Evolutionary conservation across 2,329 filamentous ascomycete species (phyloP).

Genomic region (Penicillium paneum): DNA sequence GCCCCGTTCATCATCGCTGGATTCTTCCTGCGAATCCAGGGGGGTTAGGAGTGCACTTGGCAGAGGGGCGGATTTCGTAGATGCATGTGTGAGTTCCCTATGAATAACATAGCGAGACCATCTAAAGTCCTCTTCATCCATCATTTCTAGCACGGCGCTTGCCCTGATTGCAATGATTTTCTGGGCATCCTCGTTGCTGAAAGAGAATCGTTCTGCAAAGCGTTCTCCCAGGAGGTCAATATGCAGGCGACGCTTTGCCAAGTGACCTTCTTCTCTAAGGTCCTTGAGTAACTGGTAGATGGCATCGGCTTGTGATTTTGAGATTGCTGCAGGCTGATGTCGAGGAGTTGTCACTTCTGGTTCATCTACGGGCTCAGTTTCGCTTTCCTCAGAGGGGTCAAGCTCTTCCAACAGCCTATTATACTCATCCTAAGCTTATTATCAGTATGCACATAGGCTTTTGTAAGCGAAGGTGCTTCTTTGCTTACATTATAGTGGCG

Average conservation of each 20-base stretch:
- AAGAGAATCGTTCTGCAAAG: conserved; percentile 30
- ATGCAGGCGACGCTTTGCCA: conserved; percentile 42
- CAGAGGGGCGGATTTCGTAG: conserved; percentile 27
- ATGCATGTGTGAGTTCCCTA: conserved; percentile 37
- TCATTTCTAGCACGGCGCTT: conserved; percentile 30
- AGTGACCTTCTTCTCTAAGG: conserved; percentile 39
- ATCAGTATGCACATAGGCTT: neutral
- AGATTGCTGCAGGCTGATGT: conserved; percentile 26
- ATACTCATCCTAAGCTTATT: conserved; percentile 31
- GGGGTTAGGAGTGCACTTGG: conserved; percentile 34
- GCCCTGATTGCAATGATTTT: conserved; percentile 38
- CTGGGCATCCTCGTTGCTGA: conserved; percentile 34
- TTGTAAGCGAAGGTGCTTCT: neutral
- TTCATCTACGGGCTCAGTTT: conserved; percentile 19
- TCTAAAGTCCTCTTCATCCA: conserved; percentile 41
- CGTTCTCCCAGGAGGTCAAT: conserved; percentile 36
- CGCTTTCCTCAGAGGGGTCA: conserved; percentile 21
- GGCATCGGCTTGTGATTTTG: conserved; percentile 36
- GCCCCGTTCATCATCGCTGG: conserved; percentile 34
- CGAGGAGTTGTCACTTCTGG: conserved; percentile 21
- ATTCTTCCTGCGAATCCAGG: conserved; percentile 34
- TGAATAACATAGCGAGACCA: conserved; percentile 45
- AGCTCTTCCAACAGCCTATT: conserved; percentile 29
- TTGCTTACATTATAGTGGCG: conserved; percentile 41
- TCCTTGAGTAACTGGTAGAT: conserved; percentile 40